Base-by-base conservation (phyloP, 108 stramenopile species). In the Cafeteria roenbergensis region DNA sequence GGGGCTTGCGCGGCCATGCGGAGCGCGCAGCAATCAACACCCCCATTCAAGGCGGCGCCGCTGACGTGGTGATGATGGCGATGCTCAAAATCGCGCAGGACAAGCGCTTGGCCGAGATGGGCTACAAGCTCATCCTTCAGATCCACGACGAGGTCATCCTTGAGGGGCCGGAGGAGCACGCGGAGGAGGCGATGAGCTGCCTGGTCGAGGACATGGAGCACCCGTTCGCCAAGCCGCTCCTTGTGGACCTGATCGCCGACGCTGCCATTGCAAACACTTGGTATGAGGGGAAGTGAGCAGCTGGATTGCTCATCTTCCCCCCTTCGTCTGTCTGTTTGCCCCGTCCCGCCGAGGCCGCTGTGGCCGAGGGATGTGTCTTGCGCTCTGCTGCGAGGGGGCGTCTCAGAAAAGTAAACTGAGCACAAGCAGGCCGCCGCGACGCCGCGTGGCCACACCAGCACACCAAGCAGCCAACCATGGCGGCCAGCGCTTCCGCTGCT, bases 31-130 rank as follows among this genome's bases (percentile, higher is more conserved):
- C 92, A 51, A 99, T 99, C 75, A 99, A 99, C 75, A 99, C 95
- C 14, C 97, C 97, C 14, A 99, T 99, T 51, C 95, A 99, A 71
- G 97, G 97, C 29, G 90, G 92, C 33, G 97, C 97, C 0, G 97
- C 97, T 1, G 97, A 99, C 71, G 86, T 99, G 24, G 97, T 90
- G 0, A 96, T 96, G 94, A 88, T 93, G 87, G 97, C 95, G 21
- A 99, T 99, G 97, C 85, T 90, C 62, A 93, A 92, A 67, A 88
- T 99, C 42, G 89, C 90, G 65, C 65, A 75, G 22, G 87, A 77
- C 67, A 70, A 82, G 54, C 62, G 77, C 36, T 81, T 99, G 2
- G 80, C 85, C 63, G 55, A 78, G 63, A 68, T 94, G 6, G 95
- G 97, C 30, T 99, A 92, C 91, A 92, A 89, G 51, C 69, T 99